Percentiles rank a stretch among this genome's conserved stretches.
These are phyloP conservation scores for Plasmodiophora brassicae DNA, from an alignment of 208 protist genomes.

Conservation along the genomic window DNA sequence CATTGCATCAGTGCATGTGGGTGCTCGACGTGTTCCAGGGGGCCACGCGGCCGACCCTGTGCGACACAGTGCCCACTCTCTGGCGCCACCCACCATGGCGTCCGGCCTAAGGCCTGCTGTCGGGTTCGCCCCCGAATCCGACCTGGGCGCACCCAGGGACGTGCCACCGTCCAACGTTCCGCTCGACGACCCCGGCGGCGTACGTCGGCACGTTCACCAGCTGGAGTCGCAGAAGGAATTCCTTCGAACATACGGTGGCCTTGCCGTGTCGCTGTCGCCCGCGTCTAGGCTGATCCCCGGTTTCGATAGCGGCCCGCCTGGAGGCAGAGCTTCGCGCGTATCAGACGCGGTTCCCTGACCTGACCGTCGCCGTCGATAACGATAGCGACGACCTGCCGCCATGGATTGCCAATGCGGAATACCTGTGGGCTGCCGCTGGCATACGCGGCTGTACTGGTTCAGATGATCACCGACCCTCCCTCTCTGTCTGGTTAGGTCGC, in stretches of 20 bases:
- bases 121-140: no score
- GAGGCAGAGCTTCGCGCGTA: neutral
- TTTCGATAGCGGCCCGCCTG: neutral
- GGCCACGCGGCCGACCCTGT: no score
- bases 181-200: neutral
- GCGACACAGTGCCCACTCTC: no score
- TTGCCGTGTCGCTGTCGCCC: neutral
- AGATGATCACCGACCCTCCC: neutral
- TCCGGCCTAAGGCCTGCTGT: no score
- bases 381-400: conserved; percentile 21
- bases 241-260: neutral
- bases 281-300: neutral
- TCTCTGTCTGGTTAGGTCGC: neutral
- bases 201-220: neutral
- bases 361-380: neutral
- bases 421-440: no score
- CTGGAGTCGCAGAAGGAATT: neutral
- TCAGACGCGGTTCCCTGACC: neutral
- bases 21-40: no score
- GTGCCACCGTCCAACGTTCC: no score
- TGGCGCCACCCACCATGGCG: no score
- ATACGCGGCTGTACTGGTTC: no score
- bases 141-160: no score
- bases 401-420: neutral
- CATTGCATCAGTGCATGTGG: no score